These are phyloP conservation scores for Sanghuangporus sanghuang DNA, from an alignment of 1,284 basidiomycete species.

Conservation along the genomic window DNA sequence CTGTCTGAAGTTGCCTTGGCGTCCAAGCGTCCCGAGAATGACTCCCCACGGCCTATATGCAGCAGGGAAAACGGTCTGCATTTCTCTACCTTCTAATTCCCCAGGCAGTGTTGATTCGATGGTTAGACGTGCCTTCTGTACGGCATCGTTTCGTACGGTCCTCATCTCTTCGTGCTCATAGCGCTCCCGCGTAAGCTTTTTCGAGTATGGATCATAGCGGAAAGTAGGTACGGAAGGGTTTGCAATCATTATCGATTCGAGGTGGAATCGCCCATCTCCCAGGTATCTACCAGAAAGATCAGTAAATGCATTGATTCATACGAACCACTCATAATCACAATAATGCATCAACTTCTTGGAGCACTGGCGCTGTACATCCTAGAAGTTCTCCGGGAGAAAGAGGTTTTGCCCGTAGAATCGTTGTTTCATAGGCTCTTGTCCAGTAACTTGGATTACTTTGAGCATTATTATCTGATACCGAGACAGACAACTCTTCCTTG, in stretches of 20 bases:
- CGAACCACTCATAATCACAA: conserved; percentile 50
- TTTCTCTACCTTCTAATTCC: background rate
- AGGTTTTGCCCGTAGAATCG: conserved; percentile 88
- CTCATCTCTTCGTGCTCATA: conserved; percentile 94
- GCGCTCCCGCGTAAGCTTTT: conserved; percentile 90
- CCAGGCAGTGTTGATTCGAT: conserved; percentile 30
- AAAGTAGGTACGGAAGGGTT: conserved; percentile 96
- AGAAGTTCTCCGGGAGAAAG: conserved; percentile 95
- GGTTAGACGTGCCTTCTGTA: conserved; percentile 66
- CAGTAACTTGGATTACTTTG: conserved; percentile 29
- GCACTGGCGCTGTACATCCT: conserved; percentile 91
- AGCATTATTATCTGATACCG: conserved; percentile 24
- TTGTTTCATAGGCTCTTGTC: conserved; percentile 70
- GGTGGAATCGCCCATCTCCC: conserved; percentile 96
- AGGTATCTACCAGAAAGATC: conserved; percentile 66
- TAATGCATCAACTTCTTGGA: conserved; percentile 79
- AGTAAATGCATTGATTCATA: conserved; percentile 4
- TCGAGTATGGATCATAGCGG: conserved; percentile 98
- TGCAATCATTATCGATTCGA: conserved; percentile 99
- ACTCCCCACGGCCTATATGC: conserved; percentile 73
- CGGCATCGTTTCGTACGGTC: conserved; percentile 67
- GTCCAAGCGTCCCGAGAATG: conserved; percentile 91
- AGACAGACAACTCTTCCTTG: conserved; percentile 67
- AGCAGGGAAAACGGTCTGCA: background rate
- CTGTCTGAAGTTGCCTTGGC: conserved; percentile 91